Evolutionary conservation across 306 rosid genomes (phyloP).

Genomic region (Citrullus mucosospermus): DNA sequence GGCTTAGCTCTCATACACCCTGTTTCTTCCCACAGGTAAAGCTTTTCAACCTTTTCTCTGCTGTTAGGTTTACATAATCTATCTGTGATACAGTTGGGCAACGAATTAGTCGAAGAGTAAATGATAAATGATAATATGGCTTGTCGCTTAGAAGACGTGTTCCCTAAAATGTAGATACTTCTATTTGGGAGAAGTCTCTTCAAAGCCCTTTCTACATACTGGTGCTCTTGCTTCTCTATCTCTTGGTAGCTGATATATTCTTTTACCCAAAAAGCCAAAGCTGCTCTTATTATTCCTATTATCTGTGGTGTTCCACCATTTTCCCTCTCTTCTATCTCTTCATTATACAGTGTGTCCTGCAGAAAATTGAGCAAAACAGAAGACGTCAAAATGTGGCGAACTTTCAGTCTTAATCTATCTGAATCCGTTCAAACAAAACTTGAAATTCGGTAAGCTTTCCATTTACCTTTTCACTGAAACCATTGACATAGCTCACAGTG

Average conservation of each 20-base stretch:
- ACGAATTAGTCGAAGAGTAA: slow-evolving; percentile 34
- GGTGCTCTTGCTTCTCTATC: slow-evolving; percentile 50
- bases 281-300: slow-evolving; percentile 65
- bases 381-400: background rate
- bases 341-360: slow-evolving; percentile 68
- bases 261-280: slow-evolving; percentile 83
- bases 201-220: slow-evolving; percentile 33
- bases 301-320: slow-evolving; percentile 85
- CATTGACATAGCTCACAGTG: slow-evolving; percentile 61
- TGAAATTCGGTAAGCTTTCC: background rate
- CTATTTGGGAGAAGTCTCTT: slow-evolving; percentile 40
- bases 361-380: background rate
- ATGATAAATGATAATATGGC: slow-evolving; percentile 62
- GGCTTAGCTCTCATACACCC: slow-evolving; percentile 48
- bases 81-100: background rate
- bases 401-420: background rate
- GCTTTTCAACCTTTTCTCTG: slow-evolving; percentile 8
- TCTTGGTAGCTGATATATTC: slow-evolving; percentile 43
- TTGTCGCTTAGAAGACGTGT: slow-evolving; percentile 40
- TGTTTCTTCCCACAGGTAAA: slow-evolving; percentile 49
- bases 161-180: slow-evolving; percentile 52
- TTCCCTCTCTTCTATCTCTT: slow-evolving; percentile 73
- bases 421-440: background rate
- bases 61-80: background rate
- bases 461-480: slow-evolving; percentile 51